Percentiles rank a stretch among this genome's conserved stretches.
Conservation (phyloP, 768 basidiomycete species). For the Russula dissimulans region DNA sequence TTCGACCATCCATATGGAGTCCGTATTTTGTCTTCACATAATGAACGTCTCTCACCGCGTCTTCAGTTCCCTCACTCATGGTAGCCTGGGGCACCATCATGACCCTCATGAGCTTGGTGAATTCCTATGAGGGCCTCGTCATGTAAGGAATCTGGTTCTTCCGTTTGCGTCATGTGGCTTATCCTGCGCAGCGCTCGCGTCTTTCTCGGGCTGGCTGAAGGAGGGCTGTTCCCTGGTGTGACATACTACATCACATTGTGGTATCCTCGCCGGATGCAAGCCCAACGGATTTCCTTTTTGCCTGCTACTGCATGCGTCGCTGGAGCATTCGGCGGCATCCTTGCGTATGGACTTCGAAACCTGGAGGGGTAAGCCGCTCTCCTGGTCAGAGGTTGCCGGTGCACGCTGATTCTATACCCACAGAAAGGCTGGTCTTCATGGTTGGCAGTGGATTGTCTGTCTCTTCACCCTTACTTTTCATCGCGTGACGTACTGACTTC, state of each 20-base stretch:
- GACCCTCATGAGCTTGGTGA: constrained; percentile 32
- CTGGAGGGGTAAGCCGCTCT: constrained; percentile 34
- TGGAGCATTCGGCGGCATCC: constrained; percentile 41
- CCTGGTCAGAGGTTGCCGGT: not conserved
- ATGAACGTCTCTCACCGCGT: not conserved
- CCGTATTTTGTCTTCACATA: constrained; percentile 1
- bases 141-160: constrained; percentile 23
- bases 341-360: constrained; percentile 38
- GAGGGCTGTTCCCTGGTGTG: constrained; percentile 33
- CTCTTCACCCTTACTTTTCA: not conserved
- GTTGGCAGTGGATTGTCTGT: constrained; percentile 44
- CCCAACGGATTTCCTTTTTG: constrained; percentile 50
- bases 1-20: constrained; percentile 30
- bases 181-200: constrained; percentile 28
- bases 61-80: constrained; percentile 33
- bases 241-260: constrained; percentile 44
- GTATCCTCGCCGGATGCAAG: constrained; percentile 52
- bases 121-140: constrained; percentile 26
- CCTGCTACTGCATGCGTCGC: constrained; percentile 54
- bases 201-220: constrained; percentile 41
- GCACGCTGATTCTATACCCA: constrained; percentile 7
- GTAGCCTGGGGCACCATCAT: constrained; percentile 32
- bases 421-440: constrained; percentile 25
- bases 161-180: not conserved
- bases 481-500: not conserved